Conservation (phyloP, 2,329 filamentous ascomycete species). For the Talaromyces sp. region DNA sequence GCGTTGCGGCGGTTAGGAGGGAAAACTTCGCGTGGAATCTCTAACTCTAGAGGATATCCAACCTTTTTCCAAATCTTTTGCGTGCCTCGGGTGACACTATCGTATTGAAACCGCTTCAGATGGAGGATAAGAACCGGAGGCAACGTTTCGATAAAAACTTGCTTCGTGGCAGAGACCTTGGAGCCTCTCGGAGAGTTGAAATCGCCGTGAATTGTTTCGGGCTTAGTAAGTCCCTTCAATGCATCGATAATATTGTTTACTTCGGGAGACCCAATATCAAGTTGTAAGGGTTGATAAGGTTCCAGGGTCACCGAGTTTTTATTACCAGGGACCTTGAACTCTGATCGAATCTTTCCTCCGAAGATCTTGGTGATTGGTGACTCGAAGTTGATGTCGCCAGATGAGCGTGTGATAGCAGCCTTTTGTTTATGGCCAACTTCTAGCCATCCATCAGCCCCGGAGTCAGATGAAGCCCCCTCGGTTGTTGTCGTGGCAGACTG, state of each 20-base stretch:
- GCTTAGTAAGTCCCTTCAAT: slow-evolving; percentile 73
- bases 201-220: slow-evolving; percentile 79
- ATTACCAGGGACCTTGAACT: slow-evolving; percentile 77
- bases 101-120: slow-evolving; percentile 95
- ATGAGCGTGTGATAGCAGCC: slow-evolving; percentile 76
- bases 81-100: slow-evolving; percentile 72
- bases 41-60: slow-evolving; percentile 88
- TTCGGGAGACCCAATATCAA: slow-evolving; percentile 84
- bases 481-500: slow-evolving; percentile 41
- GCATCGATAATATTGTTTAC: slow-evolving; percentile 91
- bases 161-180: slow-evolving; percentile 77
- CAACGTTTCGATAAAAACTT: slow-evolving; percentile 86
- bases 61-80: slow-evolving; percentile 99
- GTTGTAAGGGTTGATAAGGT: slow-evolving; percentile 87
- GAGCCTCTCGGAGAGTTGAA: slow-evolving; percentile 75
- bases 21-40: slow-evolving; percentile 87
- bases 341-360: slow-evolving; percentile 82
- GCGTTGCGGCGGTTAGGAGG: slow-evolving; percentile 67
- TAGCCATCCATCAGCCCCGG: slow-evolving; percentile 68
- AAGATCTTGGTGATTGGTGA: slow-evolving; percentile 94
- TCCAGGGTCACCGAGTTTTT: slow-evolving; percentile 90
- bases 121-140: slow-evolving; percentile 91
- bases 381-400: slow-evolving; percentile 64
- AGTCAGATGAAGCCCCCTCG: slow-evolving; percentile 32
- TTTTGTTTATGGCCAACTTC: slow-evolving; percentile 94